Evolutionary conservation across 441 rosid species (phyloP), one percentile per base, ranked within the genome.

Genomic region (Populus hybrid): DNA sequence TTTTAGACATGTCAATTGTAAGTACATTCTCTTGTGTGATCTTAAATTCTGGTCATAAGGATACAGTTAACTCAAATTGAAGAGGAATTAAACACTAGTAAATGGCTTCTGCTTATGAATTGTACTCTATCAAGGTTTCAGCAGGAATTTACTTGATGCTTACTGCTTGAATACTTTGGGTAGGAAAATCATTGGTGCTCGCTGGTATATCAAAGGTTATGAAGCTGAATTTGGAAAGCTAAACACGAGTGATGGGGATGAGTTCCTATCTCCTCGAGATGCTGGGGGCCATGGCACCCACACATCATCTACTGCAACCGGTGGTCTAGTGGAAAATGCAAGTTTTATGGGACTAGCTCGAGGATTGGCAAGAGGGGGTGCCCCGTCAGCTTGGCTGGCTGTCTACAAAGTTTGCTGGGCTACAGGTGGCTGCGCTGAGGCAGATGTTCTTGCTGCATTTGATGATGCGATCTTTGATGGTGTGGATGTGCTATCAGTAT

Each of bases 181-280:
- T 84, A 86, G 92, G 84, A 89, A 91, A 86, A 78, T 91, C 53
- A 90, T 91, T 1, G 96, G 97, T 57, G 96, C 97, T 35, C 89
- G 83, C 5, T 91, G 90, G 89, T 93, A 89, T 67, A 34, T 85
- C 75, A 82, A 86, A 69, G 97, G 91, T 72, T 87, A 86, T 61
- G 90, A 89, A 79, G 87, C 88, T 68, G 92, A 89, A 82, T 86
- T 85, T 36, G 92, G 90, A 67, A 82, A 78, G 78, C 75, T 89
- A 57, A 70, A 79, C 66, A 65, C 77, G 1, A 77, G 82, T 1
- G 77, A 78, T 6, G 72, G 77, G 71, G 67, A 79, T 24, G 90
- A 87, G 78, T 87, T 84, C 80, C 79, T 84, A 71, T 89, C 90
- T 67, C 84, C 91, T 21, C 84, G 91, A 36, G 93, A 90, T 75